A percentile compares a stretch with the other conserved stretches of the same genome.
phyloP scores from a whole-genome alignment of 768 basidiomycete species.

The Auricularia sp. region DNA sequence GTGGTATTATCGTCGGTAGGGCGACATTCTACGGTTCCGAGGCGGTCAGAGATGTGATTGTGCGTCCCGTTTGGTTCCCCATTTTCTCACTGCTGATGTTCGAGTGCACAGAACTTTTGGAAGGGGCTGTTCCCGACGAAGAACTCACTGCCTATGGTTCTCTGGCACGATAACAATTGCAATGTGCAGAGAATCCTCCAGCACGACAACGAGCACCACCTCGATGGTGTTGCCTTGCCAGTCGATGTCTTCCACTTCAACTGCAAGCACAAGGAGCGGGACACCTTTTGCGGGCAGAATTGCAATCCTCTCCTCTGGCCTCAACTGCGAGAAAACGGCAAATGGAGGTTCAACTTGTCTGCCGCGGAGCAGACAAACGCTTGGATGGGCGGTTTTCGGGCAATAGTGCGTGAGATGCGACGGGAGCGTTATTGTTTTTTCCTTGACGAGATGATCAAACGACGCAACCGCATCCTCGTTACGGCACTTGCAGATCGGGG shows the following conservation, averaged over 20 bases:
- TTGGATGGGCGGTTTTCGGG: constrained; percentile 24
- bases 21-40: constrained; percentile 20
- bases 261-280: constrained; percentile 13
- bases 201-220: constrained; percentile 7
- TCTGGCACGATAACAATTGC: constrained; percentile 15
- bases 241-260: constrained; percentile 18
- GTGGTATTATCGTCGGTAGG: constrained; percentile 14
- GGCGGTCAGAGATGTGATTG: constrained; percentile 8
- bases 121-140: background rate
- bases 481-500: background rate
- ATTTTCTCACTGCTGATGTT: too few relatives aligned
- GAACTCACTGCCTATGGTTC: background rate
- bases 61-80: constrained; percentile 1
- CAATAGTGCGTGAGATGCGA: constrained; percentile 21
- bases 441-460: constrained; percentile 23
- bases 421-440: constrained; percentile 18
- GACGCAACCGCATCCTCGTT: constrained; percentile 13
- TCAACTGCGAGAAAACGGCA: constrained; percentile 8
- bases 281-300: constrained; percentile 10
- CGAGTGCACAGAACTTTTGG: background rate
- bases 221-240: constrained; percentile 9
- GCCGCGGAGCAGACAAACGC: constrained; percentile 25
- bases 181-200: constrained; percentile 9
- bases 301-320: constrained; percentile 13
- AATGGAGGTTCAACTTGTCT: constrained; percentile 26